A percentile compares a stretch with the other conserved stretches of the same genome.
phyloP scores from a whole-genome alignment of 164 flowering plant species.

The Vitis vinifera region ASM3070453v1 NC_081822.1:11359501-11360000 shows the following conservation, averaged over 20 bases:
- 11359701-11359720: slow-evolving; percentile 66
- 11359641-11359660: slow-evolving; percentile 63
- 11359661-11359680: slow-evolving; percentile 75
- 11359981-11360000: too few relatives aligned
- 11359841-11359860: too few relatives aligned
- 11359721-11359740: slow-evolving; percentile 60
- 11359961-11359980: too few relatives aligned
- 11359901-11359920: too few relatives aligned
- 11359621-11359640: slow-evolving; percentile 56
- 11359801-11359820: not conserved
- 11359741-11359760: slow-evolving; percentile 74
- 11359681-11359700: slow-evolving; percentile 77
- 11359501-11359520: slow-evolving; percentile 38
- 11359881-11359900: too few relatives aligned
- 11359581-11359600: slow-evolving; percentile 58
- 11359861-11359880: too few relatives aligned
- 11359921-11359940: too few relatives aligned
- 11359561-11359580: slow-evolving; percentile 74
- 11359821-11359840: too few relatives aligned
- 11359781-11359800: slow-evolving; percentile 12
- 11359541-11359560: slow-evolving; percentile 69
- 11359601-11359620: slow-evolving; percentile 70
- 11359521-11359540: slow-evolving; percentile 73
- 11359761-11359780: slow-evolving; percentile 56
- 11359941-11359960: too few relatives aligned